Evolutionary conservation across 768 basidiomycete species (phyloP), one percentile per base, ranked within the genome.

Genomic region (Russula sp.): DNA sequence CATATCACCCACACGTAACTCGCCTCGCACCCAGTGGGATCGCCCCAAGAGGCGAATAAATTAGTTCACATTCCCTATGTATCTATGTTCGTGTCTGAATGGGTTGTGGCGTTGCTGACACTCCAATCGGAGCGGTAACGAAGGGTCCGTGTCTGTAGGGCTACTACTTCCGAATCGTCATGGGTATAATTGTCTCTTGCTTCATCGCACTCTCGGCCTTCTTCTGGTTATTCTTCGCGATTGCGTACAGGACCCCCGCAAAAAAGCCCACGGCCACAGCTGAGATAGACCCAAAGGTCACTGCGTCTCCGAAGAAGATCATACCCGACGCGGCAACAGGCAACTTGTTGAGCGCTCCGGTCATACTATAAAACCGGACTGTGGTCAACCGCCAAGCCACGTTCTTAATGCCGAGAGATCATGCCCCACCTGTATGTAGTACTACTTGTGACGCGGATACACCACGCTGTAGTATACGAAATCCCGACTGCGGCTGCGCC

Each of bases 291-390:
- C 94, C 91, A 55, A 87, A 72, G 8, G 92, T 97, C 50, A 92
- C 87, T 31, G 86, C 76, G 73, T 99, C 95, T 48, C 93, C 94
- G 72, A 97, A 97, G 77, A 97, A 97, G 64, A 99, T 74, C 88
- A 99, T 92, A 27, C 97, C 97, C n/a, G 94, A 97, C 14, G 94
- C 95, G 7, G 97, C 97, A 53, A 99, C 94, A 42, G 97, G 97
- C 20, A 99, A 80, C 78, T 98, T 98, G 78, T 98, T 98, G 69
- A 98, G 75, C 0, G 95, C 95, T 11, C 95, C 95, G 59, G 97
- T 94, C 95, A 98, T 98, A 68, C 89, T 93, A 67, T 9, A 51
- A 27, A 32, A 11, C 18, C 27, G 20, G 13, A 4, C 40, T 34
- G 1, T 37, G 20, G 35, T 61, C 45, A 67, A 14, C 35, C 59